Conservation (phyloP, 768 basidiomycete genomes). For the Plicaturopsis crispa region DNA sequence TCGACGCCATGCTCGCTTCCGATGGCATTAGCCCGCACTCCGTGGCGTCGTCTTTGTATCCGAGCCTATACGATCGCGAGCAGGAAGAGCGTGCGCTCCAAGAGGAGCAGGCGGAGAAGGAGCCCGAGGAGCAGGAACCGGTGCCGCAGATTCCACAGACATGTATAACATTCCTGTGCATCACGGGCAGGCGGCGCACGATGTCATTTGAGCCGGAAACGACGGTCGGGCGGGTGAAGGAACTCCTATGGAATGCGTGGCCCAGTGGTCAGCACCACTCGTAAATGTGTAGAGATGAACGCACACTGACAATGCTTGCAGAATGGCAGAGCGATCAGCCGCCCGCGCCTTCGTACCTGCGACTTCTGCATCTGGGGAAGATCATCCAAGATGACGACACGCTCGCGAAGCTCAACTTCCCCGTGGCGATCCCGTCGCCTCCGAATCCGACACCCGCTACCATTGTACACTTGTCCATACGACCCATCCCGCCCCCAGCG, state of each 20-base stretch:
- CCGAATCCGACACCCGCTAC: constrained; percentile 35
- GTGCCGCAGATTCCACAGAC: constrained; percentile 59
- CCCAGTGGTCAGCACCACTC: constrained; percentile 45
- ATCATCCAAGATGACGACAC: constrained; percentile 84
- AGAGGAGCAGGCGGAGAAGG: constrained; percentile 7
- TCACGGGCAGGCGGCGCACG: constrained; percentile 58
- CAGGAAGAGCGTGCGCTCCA: constrained; percentile 5
- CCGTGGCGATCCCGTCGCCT: constrained; percentile 16
- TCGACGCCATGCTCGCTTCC: constrained; percentile 15
- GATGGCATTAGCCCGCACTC: constrained; percentile 15
- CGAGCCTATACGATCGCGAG: constrained; percentile 10
- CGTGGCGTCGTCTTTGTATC: constrained; percentile 14
- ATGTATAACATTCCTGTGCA: constrained; percentile 63
- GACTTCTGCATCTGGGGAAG: constrained; percentile 70
- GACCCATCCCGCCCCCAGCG: constrained; percentile 44
- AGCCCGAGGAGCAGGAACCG: constrained; percentile 8
- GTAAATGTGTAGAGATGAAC: neutral
- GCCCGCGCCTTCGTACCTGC: constrained; percentile 68
- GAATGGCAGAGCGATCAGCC: constrained; percentile 65
- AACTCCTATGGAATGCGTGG: constrained; percentile 81
- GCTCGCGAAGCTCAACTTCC: constrained; percentile 31
- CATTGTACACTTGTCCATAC: constrained; percentile 71
- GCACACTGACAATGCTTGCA: constrained; percentile 15
- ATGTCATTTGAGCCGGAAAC: constrained; percentile 74
- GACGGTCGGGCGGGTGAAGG: constrained; percentile 72